Evolutionary conservation across 768 basidiomycete genomes (phyloP), one percentile per base, ranked within the genome.

Genomic region (Amanita pseudoporphyria): DNA sequence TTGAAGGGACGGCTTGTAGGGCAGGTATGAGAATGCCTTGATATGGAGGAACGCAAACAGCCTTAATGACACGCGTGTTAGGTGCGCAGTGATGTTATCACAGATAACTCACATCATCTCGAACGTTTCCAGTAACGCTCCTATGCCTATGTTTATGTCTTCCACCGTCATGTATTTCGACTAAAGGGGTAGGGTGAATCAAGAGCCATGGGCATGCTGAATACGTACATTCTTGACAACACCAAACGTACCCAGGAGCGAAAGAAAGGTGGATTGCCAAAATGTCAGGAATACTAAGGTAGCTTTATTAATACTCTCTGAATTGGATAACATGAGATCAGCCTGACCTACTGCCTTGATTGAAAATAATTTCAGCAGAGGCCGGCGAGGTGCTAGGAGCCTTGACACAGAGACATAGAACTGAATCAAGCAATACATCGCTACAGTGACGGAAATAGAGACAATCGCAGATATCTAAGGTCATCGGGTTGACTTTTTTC

Each of bases 391-490:
- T 9, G 71, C 65, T n/a, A 89, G 67, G 38, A 77, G 67, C 10
- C 62, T 63, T 6, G 78, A 63, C 13, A 87, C 70, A 0, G 77
- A 64, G 6, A 85, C 54, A 57, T 84, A 87, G 14, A 90, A 65
- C 59, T 88, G 86, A 18, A 89, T 65, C 51, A 85, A 62, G 59
- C 82, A 84, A 60, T 84, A 89, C 84, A 87, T 87, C 28, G 84
- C 83, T 47, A 87, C 59, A 0, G 84, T 75, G 14, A 90, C 85
- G 0, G 84, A 86, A 32, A 83, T 56, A 1, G 84, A 84, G 33
- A 86, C 76, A 38, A 83, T 64, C 31, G 74, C 58, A 3, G 71
- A 69, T 51, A 84, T 79, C 82, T 83, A 49, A 5, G 37, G 21
- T 2, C n/a, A 16, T 28, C 26, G 4, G 9, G 9, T 28, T 43